Conservation (phyloP, 441 rosid genomes). For the Erodium chrysanthum region DNA sequence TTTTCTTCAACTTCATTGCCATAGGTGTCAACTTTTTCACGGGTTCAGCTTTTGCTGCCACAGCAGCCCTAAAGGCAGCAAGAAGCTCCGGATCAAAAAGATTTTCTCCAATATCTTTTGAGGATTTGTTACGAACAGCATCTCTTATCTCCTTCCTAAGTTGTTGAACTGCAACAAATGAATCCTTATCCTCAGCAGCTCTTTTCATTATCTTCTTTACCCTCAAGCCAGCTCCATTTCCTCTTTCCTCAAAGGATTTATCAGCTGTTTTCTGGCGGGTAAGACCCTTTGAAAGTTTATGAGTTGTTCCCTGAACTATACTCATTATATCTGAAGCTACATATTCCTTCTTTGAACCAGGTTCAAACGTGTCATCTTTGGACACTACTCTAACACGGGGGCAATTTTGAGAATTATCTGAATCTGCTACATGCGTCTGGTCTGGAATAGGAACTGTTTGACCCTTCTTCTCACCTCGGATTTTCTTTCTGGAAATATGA, state of each 20-base stretch:
- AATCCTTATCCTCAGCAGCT: constrained; percentile 52
- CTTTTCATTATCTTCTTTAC: constrained; percentile 89
- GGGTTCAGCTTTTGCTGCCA: constrained; percentile 56
- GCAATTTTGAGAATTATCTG: constrained; percentile 28
- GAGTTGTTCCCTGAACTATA: constrained; percentile 49
- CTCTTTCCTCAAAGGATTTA: constrained; percentile 44
- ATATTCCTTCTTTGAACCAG: constrained; percentile 24
- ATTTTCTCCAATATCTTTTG: constrained; percentile 50
- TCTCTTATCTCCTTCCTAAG: constrained; percentile 89
- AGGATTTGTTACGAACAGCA: constrained; percentile 60
- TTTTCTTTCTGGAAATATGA: constrained; percentile 30
- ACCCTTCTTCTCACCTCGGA: constrained; percentile 36
- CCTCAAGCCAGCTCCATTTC: constrained; percentile 57
- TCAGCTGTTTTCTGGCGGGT: constrained; percentile 24
- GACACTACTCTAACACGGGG: constrained; percentile 13
- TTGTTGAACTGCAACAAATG: constrained; percentile 59
- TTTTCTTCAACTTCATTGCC: constrained; percentile 65
- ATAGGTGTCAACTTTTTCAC: constrained; percentile 42
- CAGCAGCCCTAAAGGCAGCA: constrained; percentile 82
- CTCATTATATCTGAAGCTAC: constrained; percentile 51
- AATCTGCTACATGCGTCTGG: constrained; percentile 26
- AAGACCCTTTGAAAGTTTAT: constrained; percentile 31
- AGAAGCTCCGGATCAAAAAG: constrained; percentile 87
- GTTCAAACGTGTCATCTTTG: constrained; percentile 24
- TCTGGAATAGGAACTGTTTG: constrained; percentile 27